Evolutionary conservation across 352 stramenopile species (phyloP).

Genomic region (Phytophthora tentaculata): DNA sequence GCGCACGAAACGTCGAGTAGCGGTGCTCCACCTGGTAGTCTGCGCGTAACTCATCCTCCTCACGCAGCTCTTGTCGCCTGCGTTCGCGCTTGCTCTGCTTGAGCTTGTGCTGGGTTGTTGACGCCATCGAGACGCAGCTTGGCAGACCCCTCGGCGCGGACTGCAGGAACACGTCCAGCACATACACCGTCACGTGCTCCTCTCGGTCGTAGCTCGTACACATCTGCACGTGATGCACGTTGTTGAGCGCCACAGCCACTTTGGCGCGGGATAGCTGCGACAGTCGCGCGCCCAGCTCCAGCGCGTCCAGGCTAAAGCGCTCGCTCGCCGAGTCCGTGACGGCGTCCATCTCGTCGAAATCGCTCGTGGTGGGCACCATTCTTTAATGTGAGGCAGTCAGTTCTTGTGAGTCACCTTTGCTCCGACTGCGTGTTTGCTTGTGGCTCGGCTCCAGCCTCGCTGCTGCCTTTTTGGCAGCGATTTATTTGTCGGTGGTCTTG

Average conservation of each 20-base stretch:
- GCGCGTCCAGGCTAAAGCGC: background rate
- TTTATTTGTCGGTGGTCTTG: slow-evolving; percentile 25
- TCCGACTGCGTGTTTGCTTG: slow-evolving; percentile 8
- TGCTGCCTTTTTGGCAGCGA: background rate
- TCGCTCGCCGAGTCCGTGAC: slow-evolving; percentile 1
- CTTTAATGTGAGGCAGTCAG: background rate
- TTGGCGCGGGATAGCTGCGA: slow-evolving; percentile 40
- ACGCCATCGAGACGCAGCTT: background rate
- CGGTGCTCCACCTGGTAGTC: slow-evolving; percentile 62
- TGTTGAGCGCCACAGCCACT: slow-evolving; percentile 62
- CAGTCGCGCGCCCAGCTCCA: slow-evolving; percentile 6
- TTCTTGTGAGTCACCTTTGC: background rate
- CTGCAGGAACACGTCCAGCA: slow-evolving; percentile 58
- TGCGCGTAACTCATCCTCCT: slow-evolving; percentile 24
- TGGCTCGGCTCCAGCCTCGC: background rate
- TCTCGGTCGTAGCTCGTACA: slow-evolving; percentile 36
- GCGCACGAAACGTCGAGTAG: slow-evolving; percentile 58
- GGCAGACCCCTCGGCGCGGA: slow-evolving; percentile 48
- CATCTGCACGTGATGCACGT: slow-evolving; percentile 62
- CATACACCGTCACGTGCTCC: slow-evolving; percentile 48
- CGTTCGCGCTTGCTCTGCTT: slow-evolving; percentile 22
- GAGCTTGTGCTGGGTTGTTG: background rate
- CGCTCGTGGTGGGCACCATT: background rate
- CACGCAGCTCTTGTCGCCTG: slow-evolving; percentile 27
- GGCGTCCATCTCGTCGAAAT: slow-evolving; percentile 9